Evolutionary conservation across 176 grass and related monocot species (phyloP), one percentile per base, ranked within the genome.

Genomic region (Carex myosuroides): DNA sequence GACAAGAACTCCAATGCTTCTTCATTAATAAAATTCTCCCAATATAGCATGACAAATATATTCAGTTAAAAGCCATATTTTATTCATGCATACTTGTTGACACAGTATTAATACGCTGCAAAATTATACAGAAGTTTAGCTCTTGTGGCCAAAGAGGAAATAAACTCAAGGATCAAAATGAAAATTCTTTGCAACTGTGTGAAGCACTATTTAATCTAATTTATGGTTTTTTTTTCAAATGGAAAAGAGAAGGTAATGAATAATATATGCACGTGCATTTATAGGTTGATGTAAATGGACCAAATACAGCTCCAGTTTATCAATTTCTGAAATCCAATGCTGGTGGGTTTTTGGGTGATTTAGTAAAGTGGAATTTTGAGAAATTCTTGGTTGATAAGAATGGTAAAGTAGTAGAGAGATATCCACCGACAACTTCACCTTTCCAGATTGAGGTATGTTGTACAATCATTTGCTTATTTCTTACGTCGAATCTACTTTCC

Each of bases 291-390:
- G 96, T 99, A 57, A 99, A 99, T 85, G 96, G 96, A 73, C 93
- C 93, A 79, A 92, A 84, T 87, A 95, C 96, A 73, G 93, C 96
- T 65, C 91, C 96, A 60, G 83, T 99, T 73, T 95, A 95, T 81
- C 85, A 94, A 81, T 99, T 92, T 87, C 91, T 99, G 44, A 99
- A 99, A 86, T 95, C 93, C 4, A 95, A 85, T 91, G 96, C 93
- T 82, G 96, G 96, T 84, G 96, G 96, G 80, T 95, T 99, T 92
- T 83, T 99, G 84, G 93, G 93, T 62, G 96, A 95, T 89, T 56
- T 99, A 62, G 85, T 99, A 59, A 99, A 99, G 81, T 99, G 96
- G 96, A 99, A 95, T 85, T 99, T 95, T 85, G 96, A 95, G 76
- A 99, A 99, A 85, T 99, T 99, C 57, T 85, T 99, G 88, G 85